Evolutionary conservation across 2,329 filamentous ascomycete genomes (phyloP).

Genomic region (Fusarium caatingaense): DNA sequence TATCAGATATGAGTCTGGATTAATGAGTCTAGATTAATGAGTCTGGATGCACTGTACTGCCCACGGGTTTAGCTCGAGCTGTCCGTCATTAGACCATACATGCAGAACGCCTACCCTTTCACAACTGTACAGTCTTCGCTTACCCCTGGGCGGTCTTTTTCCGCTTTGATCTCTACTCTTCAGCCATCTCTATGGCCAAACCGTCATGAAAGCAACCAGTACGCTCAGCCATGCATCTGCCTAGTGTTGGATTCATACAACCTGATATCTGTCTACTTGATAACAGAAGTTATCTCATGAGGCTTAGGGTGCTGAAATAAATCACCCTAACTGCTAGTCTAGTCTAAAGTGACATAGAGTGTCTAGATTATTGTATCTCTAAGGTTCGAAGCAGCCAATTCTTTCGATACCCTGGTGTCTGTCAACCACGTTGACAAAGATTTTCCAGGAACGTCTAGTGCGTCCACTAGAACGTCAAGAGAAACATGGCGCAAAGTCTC

Average conservation of each 20-base stretch:
- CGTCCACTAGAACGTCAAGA: conserved; percentile 29
- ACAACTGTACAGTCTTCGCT: neutral
- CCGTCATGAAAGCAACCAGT: neutral
- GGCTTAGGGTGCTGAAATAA: neutral
- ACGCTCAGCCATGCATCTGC: neutral
- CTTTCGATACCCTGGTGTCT: neutral
- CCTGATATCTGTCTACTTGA: neutral
- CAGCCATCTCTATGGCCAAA: neutral
- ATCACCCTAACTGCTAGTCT: neutral
- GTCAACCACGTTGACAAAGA: neutral
- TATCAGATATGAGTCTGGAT: neutral
- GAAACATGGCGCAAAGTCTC: conserved; percentile 27
- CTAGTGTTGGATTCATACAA: neutral
- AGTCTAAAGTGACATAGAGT: neutral
- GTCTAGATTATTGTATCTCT: neutral
- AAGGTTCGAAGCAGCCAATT: neutral
- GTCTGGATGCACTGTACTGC: neutral
- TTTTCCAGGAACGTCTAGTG: conserved; percentile 2
- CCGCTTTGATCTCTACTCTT: neutral
- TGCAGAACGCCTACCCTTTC: neutral
- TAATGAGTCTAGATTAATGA: neutral
- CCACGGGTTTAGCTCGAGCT: neutral
- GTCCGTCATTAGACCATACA: neutral
- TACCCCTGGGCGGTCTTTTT: neutral
- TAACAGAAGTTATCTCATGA: neutral